Base-by-base conservation (phyloP, 352 stramenopile species). In the Phytophthora sojae region DNA sequence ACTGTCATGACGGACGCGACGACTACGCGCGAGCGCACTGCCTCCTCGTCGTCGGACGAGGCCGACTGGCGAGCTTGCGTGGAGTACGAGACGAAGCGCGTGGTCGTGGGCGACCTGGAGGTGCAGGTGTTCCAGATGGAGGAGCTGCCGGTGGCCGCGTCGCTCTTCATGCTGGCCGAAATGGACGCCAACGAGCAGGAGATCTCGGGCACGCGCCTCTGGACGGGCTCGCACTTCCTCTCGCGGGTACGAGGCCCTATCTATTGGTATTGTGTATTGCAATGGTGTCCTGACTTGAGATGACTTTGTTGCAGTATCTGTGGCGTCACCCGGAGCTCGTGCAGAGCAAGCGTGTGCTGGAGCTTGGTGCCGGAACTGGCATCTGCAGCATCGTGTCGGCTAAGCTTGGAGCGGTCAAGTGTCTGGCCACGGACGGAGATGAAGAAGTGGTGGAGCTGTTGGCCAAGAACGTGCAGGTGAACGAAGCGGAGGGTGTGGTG, bases 181-280 rank as follows among this genome's bases (percentile, higher is more conserved):
- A 89, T 89, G 82, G 67, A 85, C 57, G 78, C 77, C 53, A 87
- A 87, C 47, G 70, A 76, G 61, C 80, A 76, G 39, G 88, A 95
- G 71, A 95, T 95, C 64, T 92, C 83, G 57, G 88, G 88, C 56
- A 87, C 85, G 66, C 82, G 88, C 45, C 79, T 92, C 47, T 95
- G 88, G 88, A 86, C 89, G 23, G 88, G 88, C 30, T 91, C 80
- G 17, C 75, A 93, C 35, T 76, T 91, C 54, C 82, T 95, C 35
- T 79, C 81, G 25, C 66, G 71, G 52, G 81, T 88, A 73, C 29
- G 45, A 53, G 32, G 15, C 7, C 51, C 6, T 19, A 6, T 49
- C 49, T 17, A 6, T 21, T 47, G 57, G n/a, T 25, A 29, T 45
- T 21, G 32, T 19, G 25, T 3, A 59, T 57, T 64, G 56, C 39